Conservation (phyloP, 495 filamentous ascomycete genomes). For the Xylaria acuta region DNA sequence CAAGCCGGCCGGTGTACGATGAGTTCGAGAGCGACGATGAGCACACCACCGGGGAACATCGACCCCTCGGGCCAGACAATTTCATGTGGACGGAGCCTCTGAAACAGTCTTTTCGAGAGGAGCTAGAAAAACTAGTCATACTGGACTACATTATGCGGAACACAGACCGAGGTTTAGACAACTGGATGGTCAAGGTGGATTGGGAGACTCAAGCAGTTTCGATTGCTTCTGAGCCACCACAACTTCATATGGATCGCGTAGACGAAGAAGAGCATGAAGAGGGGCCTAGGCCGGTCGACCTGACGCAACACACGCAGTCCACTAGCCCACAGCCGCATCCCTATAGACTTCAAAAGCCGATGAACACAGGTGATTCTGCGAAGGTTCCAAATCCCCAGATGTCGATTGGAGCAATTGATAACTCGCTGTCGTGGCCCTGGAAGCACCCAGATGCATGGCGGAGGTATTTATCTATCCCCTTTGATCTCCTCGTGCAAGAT, state of each 20-base stretch:
- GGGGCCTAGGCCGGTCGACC: slow-evolving; percentile 64
- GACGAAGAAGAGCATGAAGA: slow-evolving; percentile 58
- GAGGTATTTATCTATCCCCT: slow-evolving; percentile 44
- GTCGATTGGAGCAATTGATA: slow-evolving; percentile 92
- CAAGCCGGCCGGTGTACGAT: slow-evolving; percentile 61
- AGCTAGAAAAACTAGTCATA: slow-evolving; percentile 96
- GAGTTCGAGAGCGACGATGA: slow-evolving; percentile 74
- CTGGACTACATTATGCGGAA: slow-evolving; percentile 99
- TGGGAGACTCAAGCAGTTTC: slow-evolving; percentile 80
- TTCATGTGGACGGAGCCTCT: slow-evolving; percentile 89
- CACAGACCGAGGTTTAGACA: slow-evolving; percentile 94
- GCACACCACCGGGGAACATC: slow-evolving; percentile 33
- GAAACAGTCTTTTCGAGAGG: slow-evolving; percentile 91
- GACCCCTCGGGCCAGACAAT: slow-evolving; percentile 51
- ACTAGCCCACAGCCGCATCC: slow-evolving; percentile 63
- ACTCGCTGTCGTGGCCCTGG: slow-evolving; percentile 98
- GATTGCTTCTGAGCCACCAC: slow-evolving; percentile 82
- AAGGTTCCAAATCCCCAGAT: slow-evolving; percentile 64
- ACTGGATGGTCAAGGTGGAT: slow-evolving; percentile 99
- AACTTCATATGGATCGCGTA: slow-evolving; percentile 60
- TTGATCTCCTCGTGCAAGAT: neutral
- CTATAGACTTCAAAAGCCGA: slow-evolving; percentile 80
- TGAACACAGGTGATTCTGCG: slow-evolving; percentile 72
- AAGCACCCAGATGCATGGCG: slow-evolving; percentile 94
- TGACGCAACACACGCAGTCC: slow-evolving; percentile 52